A percentile compares a stretch with the other conserved stretches of the same genome.
These are phyloP conservation scores for Trichosanthes truncata DNA, from an alignment of 306 rosid species.

Conservation along the genomic window DNA sequence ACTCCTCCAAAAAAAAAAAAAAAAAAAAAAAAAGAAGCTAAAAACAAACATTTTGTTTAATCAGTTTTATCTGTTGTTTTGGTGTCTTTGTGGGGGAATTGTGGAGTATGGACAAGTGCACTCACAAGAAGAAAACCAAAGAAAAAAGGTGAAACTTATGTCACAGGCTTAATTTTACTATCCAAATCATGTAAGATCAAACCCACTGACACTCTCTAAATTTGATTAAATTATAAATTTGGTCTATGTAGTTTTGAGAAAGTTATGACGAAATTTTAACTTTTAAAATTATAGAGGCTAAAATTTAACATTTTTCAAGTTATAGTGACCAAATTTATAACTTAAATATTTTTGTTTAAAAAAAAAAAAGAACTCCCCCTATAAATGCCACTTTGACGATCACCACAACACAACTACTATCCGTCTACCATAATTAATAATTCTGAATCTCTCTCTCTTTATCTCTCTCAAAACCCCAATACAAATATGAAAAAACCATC, in stretches of 20 bases:
- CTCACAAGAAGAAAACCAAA: background rate
- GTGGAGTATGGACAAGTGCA: conserved; percentile 2
- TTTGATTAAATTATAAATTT: too few relatives aligned
- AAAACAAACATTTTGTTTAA: background rate
- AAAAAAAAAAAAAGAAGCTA: background rate
- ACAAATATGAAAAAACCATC: conserved; percentile 4
- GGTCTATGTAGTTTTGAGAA: too few relatives aligned
- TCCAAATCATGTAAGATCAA: background rate
- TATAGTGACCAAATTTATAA: too few relatives aligned
- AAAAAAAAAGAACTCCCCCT: conserved; percentile 10
- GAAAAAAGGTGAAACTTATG: background rate
- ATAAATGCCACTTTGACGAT: conserved; percentile 34
- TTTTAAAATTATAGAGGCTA: too few relatives aligned
- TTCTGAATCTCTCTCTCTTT: background rate
- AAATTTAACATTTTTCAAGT: too few relatives aligned
- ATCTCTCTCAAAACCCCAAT: background rate
- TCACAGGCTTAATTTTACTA: background rate
- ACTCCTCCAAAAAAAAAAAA: too few relatives aligned
- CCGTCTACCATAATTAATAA: background rate
- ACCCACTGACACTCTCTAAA: background rate
- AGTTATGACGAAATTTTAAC: too few relatives aligned
- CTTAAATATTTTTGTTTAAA: too few relatives aligned
- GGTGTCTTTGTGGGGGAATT: background rate
- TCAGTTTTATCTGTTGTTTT: background rate
- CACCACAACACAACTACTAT: conserved; percentile 16